Evolutionary conservation across 305 asterid genomes (phyloP), one percentile per base, ranked within the genome.

Genomic region (Euphrasia arctica): DNA sequence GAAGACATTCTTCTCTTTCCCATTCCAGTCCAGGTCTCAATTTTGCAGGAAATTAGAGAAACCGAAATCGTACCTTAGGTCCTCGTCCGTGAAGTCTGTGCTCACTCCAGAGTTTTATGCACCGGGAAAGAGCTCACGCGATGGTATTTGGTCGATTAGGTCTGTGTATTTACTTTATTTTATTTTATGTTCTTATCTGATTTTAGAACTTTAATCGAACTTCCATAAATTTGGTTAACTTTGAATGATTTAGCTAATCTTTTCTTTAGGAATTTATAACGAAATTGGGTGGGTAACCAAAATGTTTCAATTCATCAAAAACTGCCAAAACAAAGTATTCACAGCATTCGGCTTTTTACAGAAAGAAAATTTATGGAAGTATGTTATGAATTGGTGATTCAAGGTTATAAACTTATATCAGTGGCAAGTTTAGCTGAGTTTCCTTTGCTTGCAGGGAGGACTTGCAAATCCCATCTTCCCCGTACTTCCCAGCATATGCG

Each of bases 101-200:
- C 78, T 74, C 67, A 70, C 75, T 57, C 78, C 77, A 1, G 74
- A 58, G 3, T 65, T 62, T 49, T 75, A 75, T 76, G 81, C 81
- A 1, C 78, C 79, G 11, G 81, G 74, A 13, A 71, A 58, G 70
- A 59, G 66, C 68, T 72, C 81, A 5, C 84, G 82, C 50, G 14
- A 25, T 18, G 90, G 88, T 68, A 58, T 88, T 80, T 88, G 95
- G 95, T 88, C 96, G 58, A 84, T 86, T 68, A 84, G 95, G 96
- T 88, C 45, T 39, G 9, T 6, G 50, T 50, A 49, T 67, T 62
- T 12, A 5, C 4, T 6, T 14, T 7, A 18, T 0, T 22, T 41
- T 18, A n/a, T 25, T 60, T 63, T 25, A 8, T 9, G 52, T 32
- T 28, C 34, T 41, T 14, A 8, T 50, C 25, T 41, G 39, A 43